These are phyloP conservation scores for Vitis rotundifolia DNA, from an alignment of 164 flowering plant genomes.

Conservation along the genomic window DNA sequence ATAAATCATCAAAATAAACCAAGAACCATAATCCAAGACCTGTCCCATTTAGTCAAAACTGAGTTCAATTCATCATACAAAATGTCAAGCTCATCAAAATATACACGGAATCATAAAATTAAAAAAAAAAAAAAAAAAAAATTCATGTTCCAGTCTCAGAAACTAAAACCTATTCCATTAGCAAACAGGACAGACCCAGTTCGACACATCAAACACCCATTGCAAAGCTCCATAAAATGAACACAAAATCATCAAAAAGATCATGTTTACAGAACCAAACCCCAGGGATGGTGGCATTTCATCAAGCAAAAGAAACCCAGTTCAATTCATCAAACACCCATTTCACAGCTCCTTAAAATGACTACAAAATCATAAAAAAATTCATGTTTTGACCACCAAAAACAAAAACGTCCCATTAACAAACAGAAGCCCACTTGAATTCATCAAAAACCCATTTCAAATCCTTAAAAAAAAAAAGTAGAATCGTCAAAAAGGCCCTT, in stretches of 20 bases:
- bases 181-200: constrained; percentile 4
- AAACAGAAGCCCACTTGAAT: background rate
- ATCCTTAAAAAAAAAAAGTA: background rate
- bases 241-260: background rate
- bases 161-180: background rate
- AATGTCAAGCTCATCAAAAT: no score
- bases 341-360: background rate
- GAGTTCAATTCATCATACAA: no score
- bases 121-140: no score
- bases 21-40: no score
- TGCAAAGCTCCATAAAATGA: background rate
- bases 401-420: background rate
- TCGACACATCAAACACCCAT: constrained; percentile 2
- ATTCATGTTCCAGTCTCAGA: no score
- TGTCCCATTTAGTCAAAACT: no score
- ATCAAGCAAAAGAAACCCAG: background rate
- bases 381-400: background rate
- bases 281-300: background rate
- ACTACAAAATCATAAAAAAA: background rate
- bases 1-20: no score
- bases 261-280: background rate
- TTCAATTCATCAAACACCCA: constrained; percentile 1
- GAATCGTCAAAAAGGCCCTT: constrained; percentile 3
- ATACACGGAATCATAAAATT: no score
- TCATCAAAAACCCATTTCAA: background rate